These are phyloP conservation scores for Pisolithus microcarpus DNA, from an alignment of 768 basidiomycete species.

Conservation along the genomic window DNA sequence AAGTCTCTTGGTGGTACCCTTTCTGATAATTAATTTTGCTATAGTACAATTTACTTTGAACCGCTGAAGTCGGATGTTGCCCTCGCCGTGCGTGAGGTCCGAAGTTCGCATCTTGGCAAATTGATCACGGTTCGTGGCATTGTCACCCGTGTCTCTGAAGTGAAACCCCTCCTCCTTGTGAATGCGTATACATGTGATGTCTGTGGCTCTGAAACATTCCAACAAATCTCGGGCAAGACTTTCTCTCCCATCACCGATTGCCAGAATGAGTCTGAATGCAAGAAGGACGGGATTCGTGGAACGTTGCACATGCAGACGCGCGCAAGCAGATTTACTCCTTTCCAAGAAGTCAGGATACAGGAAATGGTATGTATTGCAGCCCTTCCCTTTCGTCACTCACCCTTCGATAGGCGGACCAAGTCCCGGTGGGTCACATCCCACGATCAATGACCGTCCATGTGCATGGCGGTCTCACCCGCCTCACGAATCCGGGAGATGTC, in stretches of 20 bases:
- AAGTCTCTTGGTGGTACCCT: conserved; percentile 30
- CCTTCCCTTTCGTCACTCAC: conserved; percentile 3
- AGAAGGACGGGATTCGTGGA: conserved; percentile 79
- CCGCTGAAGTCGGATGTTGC: conserved; percentile 70
- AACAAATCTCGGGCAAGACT: conserved; percentile 88
- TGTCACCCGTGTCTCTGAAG: conserved; percentile 97
- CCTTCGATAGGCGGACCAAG: conserved; percentile 80
- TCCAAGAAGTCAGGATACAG: conserved; percentile 98
- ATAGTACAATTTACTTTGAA: conserved; percentile 89
- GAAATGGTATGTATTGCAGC: conserved; percentile 67
- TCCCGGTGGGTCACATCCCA: conserved; percentile 98
- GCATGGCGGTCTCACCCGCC: conserved; percentile 80
- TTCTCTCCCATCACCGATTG: conserved; percentile 89
- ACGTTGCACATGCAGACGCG: conserved; percentile 97
- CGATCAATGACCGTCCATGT: conserved; percentile 97
- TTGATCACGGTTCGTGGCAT: conserved; percentile 97
- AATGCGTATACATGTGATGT: conserved; percentile 98
- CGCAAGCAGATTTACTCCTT: conserved; percentile 93
- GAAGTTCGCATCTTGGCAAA: conserved; percentile 77
- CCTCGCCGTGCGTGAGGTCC: conserved; percentile 89
- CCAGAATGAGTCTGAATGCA: conserved; percentile 78
- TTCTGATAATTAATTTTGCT: conserved; percentile 9
- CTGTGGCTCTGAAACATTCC: conserved; percentile 97
- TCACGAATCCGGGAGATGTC: conserved; percentile 93
- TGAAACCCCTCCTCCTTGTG: conserved; percentile 93